Evolutionary conservation across 169 alveolate species (phyloP).

Genomic region (Plasmodium cynomolgi): DNA sequence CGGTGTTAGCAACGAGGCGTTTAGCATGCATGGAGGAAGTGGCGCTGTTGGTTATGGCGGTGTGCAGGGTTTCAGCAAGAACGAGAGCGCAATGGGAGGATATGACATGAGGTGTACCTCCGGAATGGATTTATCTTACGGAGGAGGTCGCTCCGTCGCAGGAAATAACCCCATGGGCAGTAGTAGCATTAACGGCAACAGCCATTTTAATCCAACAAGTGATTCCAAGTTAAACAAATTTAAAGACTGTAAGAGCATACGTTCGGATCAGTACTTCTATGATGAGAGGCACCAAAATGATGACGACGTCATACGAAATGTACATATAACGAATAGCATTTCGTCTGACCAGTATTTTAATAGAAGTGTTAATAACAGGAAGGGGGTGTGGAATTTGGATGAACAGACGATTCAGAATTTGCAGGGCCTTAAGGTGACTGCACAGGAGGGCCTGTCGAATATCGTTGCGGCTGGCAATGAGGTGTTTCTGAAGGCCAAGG

Average conservation of each 20-base stretch:
- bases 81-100: neutral
- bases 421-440: constrained; percentile 77
- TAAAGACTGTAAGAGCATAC: constrained; percentile 80
- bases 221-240: constrained; percentile 77
- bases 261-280: constrained; percentile 84
- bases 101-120: neutral
- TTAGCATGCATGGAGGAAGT: neutral
- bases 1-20: constrained; percentile 12
- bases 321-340: constrained; percentile 75
- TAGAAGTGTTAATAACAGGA: constrained; percentile 69
- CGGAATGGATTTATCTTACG: neutral
- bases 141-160: neutral
- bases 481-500: constrained; percentile 83
- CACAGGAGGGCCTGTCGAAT: constrained; percentile 79
- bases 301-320: constrained; percentile 30
- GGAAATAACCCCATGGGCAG: neutral
- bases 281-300: constrained; percentile 54
- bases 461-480: constrained; percentile 82
- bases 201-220: constrained; percentile 11
- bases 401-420: constrained; percentile 85
- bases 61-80: neutral
- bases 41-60: neutral
- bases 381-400: constrained; percentile 75
- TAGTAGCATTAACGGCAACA: constrained; percentile 1
- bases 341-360: constrained; percentile 85